Evolutionary conservation across 805 yeast species (phyloP), one percentile per base, ranked within the genome.

Genomic region (Candida nitratophila): DNA sequence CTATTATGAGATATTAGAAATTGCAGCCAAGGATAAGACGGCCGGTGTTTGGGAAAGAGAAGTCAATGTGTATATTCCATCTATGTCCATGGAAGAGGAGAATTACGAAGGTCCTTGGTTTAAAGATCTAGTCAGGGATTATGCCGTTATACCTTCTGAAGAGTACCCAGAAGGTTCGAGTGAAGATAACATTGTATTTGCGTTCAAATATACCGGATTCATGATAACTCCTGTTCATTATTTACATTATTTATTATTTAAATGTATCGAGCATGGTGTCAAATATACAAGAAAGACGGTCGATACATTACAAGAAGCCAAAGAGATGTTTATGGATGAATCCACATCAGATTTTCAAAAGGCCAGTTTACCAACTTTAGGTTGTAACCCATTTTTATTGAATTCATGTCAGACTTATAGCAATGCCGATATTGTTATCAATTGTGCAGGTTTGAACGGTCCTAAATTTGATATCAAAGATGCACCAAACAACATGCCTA

Each of bases 171-270:
- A 36, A 6, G 50, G 52, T 10, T 31, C 55, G 22, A 40, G 20
- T 4, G 44, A 6, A 64, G 68, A 56, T 40, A 55, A 55, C 20
- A 54, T 56, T 38, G 63, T 55, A 1, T 69, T 74, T 49, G 86
- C 80, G 4, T 70, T 73, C 33, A 57, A 61, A 33, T 83, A 83
- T 56, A 63, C 64, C 37, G 74, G 88, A 0, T 83, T 81, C 76
- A 78, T 83, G 24, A 70, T 82, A 41, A 69, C 83, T 15, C 79
- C 80, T 8, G 73, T 77, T 5, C 68, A 74, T 19, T 83, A 83
- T 54, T 61, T 81, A 41, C 64, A 74, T 36, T 83, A 68, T 56
- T 60, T 83, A 35, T 59, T 74, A 26, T 64, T 68, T 39, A 65
- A 70, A 49, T 65, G 78, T 40, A 56, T 69, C 31, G 65, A 59